These are phyloP conservation scores for Pulveroboletus sp. DNA, from an alignment of 768 basidiomycete genomes.

Conservation along the genomic window DNA sequence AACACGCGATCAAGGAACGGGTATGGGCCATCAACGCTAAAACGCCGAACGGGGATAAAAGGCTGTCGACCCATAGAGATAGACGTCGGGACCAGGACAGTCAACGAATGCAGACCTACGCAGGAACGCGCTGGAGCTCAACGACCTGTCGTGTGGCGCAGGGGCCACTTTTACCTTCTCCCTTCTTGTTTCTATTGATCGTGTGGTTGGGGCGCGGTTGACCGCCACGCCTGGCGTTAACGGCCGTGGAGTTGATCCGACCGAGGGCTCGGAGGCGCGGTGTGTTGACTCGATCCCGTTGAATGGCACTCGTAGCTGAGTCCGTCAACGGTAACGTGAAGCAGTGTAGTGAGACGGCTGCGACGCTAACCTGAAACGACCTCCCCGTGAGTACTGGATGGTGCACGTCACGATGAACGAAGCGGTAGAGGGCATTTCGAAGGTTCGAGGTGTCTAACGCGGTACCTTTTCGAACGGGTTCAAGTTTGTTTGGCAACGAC, in stretches of 20 bases:
- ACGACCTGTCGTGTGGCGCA: too few relatives aligned
- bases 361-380: neutral
- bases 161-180: too few relatives aligned
- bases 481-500: constrained; percentile 24
- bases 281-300: neutral
- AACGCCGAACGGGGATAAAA: neutral
- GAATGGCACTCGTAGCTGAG: neutral
- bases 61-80: neutral
- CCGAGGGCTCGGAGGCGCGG: neutral
- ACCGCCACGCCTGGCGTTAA: neutral
- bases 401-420: neutral
- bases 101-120: neutral
- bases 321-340: neutral
- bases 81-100: neutral
- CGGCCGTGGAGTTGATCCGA: neutral
- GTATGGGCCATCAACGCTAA: neutral
- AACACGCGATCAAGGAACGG: neutral
- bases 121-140: neutral
- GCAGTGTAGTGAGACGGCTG: neutral
- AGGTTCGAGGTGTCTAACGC: neutral
- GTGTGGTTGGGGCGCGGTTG: too few relatives aligned
- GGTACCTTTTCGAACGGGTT: neutral
- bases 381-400: too few relatives aligned
- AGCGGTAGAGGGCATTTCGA: too few relatives aligned
- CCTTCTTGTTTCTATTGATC: too few relatives aligned